These are phyloP conservation scores for Chalara sp. DNA, from an alignment of 2,329 filamentous ascomycete genomes.

Conservation along the genomic window DNA sequence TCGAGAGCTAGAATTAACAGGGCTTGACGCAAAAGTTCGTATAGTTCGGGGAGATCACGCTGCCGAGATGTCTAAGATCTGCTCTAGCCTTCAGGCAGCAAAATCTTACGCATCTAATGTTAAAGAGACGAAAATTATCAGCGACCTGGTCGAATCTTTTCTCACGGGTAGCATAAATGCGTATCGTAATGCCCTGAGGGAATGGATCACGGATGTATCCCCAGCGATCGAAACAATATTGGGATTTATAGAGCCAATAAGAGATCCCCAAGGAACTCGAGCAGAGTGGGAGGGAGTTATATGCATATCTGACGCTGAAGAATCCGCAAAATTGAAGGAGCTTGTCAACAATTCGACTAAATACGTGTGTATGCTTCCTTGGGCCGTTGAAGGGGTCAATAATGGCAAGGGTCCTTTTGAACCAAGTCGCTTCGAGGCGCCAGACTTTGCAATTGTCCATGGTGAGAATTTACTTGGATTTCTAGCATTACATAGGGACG, in stretches of 20 bases:
- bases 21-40: slow-evolving; percentile 9
- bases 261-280: slow-evolving; percentile 51
- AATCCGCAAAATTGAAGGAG: slow-evolving; percentile 51
- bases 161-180: slow-evolving; percentile 45
- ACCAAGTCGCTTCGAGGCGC: slow-evolving; percentile 63
- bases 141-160: slow-evolving; percentile 48
- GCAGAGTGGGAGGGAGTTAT: slow-evolving; percentile 56
- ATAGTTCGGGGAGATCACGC: slow-evolving; percentile 47
- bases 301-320: slow-evolving; percentile 57
- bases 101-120: slow-evolving; percentile 43
- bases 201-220: slow-evolving; percentile 52
- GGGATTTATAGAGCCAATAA: slow-evolving; percentile 57
- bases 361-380: slow-evolving; percentile 60
- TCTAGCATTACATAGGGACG: too few species aligned
- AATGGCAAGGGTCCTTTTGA: slow-evolving; percentile 53
- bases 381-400: slow-evolving; percentile 10
- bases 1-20: not conserved
- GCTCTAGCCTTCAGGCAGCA: slow-evolving; percentile 39
- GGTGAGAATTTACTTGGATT: slow-evolving; percentile 48
- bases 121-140: slow-evolving; percentile 43
- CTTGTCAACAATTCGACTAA: slow-evolving; percentile 56
- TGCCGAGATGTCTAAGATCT: slow-evolving; percentile 42
- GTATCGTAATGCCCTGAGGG: slow-evolving; percentile 47
- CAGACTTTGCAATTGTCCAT: slow-evolving; percentile 68
- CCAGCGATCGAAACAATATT: slow-evolving; percentile 52